phyloP scores from a whole-genome alignment of 1,284 basidiomycete genomes.

The Sphagnurus paluster region DNA sequence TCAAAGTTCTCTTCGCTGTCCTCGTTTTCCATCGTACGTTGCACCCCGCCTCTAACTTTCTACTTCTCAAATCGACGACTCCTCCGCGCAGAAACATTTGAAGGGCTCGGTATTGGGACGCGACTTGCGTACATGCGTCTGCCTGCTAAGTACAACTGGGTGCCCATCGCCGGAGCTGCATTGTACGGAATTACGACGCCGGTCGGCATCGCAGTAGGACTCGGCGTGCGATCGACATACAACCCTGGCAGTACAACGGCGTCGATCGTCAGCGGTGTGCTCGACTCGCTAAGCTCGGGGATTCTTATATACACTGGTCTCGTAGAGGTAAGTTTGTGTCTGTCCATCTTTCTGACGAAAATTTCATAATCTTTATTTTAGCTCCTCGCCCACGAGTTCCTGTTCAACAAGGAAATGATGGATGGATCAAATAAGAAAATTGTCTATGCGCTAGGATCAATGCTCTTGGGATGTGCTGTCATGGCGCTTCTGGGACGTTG shows the following conservation, averaged over 20 bases:
- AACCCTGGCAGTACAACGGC: constrained; percentile 78
- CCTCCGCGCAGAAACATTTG: constrained; percentile 71
- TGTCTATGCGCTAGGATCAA: constrained; percentile 69
- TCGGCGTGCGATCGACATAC: constrained; percentile 82
- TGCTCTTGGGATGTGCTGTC: constrained; percentile 75
- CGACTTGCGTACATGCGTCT: constrained; percentile 77
- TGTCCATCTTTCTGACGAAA: constrained; percentile 4
- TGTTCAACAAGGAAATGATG: constrained; percentile 86
- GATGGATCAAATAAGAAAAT: constrained; percentile 63
- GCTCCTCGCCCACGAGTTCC: constrained; percentile 90
- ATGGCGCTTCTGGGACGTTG: constrained; percentile 88
- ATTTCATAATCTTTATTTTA: constrained; percentile 25
- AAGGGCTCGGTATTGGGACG: constrained; percentile 88
- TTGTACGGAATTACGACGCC: constrained; percentile 84
- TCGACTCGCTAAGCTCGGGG: constrained; percentile 86
- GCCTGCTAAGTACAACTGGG: constrained; percentile 55
- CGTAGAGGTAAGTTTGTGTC: constrained; percentile 65
- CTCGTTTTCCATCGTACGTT: constrained; percentile 84
- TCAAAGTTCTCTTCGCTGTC: constrained; percentile 88
- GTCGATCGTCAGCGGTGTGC: constrained; percentile 78
- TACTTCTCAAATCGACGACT: not conserved
- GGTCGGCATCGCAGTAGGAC: constrained; percentile 80
- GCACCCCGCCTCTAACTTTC: constrained; percentile 10
- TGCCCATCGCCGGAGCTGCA: constrained; percentile 65
- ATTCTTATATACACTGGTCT: constrained; percentile 91